Conservation (phyloP, 1,284 basidiomycete species). For the Vanrija sp. region DNA sequence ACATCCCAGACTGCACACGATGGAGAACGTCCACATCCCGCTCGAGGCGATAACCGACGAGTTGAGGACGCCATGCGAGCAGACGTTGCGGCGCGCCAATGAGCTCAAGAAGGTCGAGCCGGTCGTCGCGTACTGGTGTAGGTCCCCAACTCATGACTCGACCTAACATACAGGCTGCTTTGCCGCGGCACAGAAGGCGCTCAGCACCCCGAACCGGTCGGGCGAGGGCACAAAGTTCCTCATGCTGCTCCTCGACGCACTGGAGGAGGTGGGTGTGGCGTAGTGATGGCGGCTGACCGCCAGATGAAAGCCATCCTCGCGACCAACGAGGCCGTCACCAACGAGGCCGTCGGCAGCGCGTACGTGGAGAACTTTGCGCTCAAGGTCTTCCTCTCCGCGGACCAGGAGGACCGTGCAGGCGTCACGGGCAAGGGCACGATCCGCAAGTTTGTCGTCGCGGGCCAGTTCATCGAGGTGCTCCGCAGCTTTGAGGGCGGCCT, state of each 20-base stretch:
- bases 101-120: constrained; percentile 79
- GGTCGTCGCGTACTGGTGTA: constrained; percentile 91
- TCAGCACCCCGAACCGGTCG: constrained; percentile 61
- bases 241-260: constrained; percentile 65
- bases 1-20: constrained; percentile 6
- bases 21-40: constrained; percentile 44
- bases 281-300: not conserved
- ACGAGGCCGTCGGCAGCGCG: constrained; percentile 74
- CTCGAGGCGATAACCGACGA: constrained; percentile 44
- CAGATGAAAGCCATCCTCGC: constrained; percentile 70
- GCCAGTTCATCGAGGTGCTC: constrained; percentile 49
- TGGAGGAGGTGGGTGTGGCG: constrained; percentile 60
- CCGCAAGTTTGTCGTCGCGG: constrained; percentile 46
- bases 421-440: constrained; percentile 57
- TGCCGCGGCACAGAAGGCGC: constrained; percentile 82
- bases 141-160: constrained; percentile 34
- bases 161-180: constrained; percentile 64
- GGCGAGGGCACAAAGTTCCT: constrained; percentile 67
- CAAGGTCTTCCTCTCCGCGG: constrained; percentile 80
- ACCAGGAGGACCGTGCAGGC: constrained; percentile 70
- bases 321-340: constrained; percentile 73
- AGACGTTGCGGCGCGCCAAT: constrained; percentile 83
- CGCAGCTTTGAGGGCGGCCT: constrained; percentile 46
- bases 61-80: constrained; percentile 56
- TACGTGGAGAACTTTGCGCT: constrained; percentile 94